phyloP scores from a whole-genome alignment of 768 basidiomycete species.

The Mycena pura region DNA sequence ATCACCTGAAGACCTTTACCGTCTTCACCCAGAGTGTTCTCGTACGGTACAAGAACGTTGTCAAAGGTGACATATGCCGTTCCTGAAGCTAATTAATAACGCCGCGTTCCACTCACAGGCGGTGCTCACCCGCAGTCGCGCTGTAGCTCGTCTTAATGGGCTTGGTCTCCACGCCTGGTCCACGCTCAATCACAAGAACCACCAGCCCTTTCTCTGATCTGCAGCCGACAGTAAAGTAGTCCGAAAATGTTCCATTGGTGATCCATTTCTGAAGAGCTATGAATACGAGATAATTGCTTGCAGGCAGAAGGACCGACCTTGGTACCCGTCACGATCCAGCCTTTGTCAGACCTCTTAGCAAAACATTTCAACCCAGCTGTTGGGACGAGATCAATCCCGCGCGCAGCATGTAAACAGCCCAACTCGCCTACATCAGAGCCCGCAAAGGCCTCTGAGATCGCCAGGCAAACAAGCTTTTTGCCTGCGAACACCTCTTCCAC shows the following conservation, averaged over 20 bases:
- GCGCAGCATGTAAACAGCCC: background rate
- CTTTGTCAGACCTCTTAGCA: slow-evolving; percentile 73
- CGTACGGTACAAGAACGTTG: slow-evolving; percentile 84
- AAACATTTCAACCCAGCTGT: slow-evolving; percentile 70
- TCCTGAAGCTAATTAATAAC: slow-evolving; percentile 34
- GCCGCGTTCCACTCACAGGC: accelerated
- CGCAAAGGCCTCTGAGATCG: slow-evolving; percentile 88
- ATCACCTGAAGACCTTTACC: slow-evolving; percentile 43
- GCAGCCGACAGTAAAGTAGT: slow-evolving; percentile 73
- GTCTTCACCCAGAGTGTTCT: slow-evolving; percentile 73
- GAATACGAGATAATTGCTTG: background rate
- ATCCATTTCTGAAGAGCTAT: slow-evolving; percentile 66
- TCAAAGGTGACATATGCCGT: slow-evolving; percentile 87
- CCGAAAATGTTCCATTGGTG: slow-evolving; percentile 76
- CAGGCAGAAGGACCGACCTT: slow-evolving; percentile 57
- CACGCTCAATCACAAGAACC: slow-evolving; percentile 40
- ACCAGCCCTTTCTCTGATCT: slow-evolving; percentile 52
- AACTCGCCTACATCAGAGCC: slow-evolving; percentile 64
- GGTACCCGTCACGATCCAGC: slow-evolving; percentile 84
- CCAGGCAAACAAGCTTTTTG: slow-evolving; percentile 76
- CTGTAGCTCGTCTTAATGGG: slow-evolving; percentile 90
- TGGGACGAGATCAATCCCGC: background rate
- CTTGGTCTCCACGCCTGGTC: slow-evolving; percentile 72
- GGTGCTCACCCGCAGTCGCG: slow-evolving; percentile 62
- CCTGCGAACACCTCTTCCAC: slow-evolving; percentile 63